Evolutionary conservation across 768 basidiomycete species (phyloP).

Genomic region (Clavulina sp.): DNA sequence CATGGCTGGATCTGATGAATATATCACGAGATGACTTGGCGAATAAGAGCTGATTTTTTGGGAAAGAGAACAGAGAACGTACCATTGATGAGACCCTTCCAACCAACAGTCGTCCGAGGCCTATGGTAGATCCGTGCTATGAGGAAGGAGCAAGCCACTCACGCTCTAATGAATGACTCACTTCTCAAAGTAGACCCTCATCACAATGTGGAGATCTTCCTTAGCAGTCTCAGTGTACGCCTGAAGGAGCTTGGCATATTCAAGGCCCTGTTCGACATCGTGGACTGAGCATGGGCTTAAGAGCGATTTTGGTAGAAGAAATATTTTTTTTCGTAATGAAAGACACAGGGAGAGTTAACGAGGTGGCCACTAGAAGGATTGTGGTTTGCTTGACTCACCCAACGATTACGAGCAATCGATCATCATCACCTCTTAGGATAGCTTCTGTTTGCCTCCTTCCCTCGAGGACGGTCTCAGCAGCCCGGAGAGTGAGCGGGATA

Average conservation of each 20-base stretch:
- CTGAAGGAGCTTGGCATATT: conserved; percentile 67
- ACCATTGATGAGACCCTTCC: conserved; percentile 96
- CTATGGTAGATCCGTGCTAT: conserved; percentile 26
- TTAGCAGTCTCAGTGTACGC: conserved; percentile 64
- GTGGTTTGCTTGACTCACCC: conserved; percentile 52
- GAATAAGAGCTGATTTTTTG: neutral
- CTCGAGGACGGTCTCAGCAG: conserved; percentile 79
- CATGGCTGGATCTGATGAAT: conserved; percentile 56
- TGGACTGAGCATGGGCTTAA: conserved; percentile 86
- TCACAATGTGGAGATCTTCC: conserved; percentile 83
- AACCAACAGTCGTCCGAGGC: conserved; percentile 80
- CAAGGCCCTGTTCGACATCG: conserved; percentile 66
- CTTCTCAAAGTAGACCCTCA: conserved; percentile 99
- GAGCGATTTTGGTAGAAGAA: neutral
- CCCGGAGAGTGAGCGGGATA: conserved; percentile 65
- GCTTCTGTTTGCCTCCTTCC: conserved; percentile 65
- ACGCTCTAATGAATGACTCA: conserved; percentile 3
- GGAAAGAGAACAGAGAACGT: neutral
- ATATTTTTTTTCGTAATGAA: neutral
- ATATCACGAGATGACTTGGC: neutral
- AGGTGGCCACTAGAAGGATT: neutral
- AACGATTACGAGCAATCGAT: conserved; percentile 81
- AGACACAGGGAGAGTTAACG: neutral
- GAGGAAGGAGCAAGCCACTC: neutral
- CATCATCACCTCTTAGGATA: conserved; percentile 72